A percentile compares a stretch with the other conserved stretches of the same genome.
These are phyloP conservation scores for Coelastrella sp. DNA, from an alignment of 139 green algal genomes.

Conservation along the genomic window DNA sequence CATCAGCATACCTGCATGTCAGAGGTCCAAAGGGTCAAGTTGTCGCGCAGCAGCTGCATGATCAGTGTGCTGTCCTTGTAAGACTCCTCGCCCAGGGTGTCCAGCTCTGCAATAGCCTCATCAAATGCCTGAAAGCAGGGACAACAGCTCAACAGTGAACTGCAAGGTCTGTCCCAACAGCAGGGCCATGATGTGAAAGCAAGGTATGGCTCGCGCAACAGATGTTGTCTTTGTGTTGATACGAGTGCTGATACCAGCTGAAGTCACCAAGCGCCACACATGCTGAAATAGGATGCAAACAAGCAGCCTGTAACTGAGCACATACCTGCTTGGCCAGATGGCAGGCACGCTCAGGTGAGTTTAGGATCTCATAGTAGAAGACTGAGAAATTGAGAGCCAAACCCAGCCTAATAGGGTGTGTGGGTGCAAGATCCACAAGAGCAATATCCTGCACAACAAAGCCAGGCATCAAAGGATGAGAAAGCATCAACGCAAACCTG, in stretches of 20 bases:
- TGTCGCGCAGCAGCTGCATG: conserved; percentile 99
- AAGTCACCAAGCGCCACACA: background rate
- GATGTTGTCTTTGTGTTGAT: too few relatives aligned
- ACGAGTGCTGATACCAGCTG: too few relatives aligned
- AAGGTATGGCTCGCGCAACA: too few relatives aligned
- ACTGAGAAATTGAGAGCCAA: conserved; percentile 99
- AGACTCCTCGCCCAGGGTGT: conserved; percentile 97
- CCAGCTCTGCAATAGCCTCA: conserved; percentile 98
- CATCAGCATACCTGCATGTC: conserved; percentile 90
- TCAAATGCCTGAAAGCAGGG: conserved; percentile 98
- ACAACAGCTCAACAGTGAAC: conserved; percentile 53
- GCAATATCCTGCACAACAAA: conserved; percentile 63
- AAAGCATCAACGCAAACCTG: background rate
- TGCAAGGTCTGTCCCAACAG: background rate
- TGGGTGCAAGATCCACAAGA: conserved; percentile 82
- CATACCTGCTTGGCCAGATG: conserved; percentile 94
- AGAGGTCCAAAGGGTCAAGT: conserved; percentile 98
- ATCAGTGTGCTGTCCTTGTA: conserved; percentile 99
- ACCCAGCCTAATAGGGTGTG: conserved; percentile 97
- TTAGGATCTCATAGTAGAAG: conserved; percentile 99
- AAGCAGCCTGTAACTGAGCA: too few relatives aligned
- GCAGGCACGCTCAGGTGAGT: conserved; percentile 95
- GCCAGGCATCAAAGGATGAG: background rate
- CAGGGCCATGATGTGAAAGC: background rate
- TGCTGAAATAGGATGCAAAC: background rate